These are phyloP conservation scores for Graphilbum sp. DNA, from an alignment of 2,329 filamentous ascomycete genomes.

Conservation along the genomic window DNA sequence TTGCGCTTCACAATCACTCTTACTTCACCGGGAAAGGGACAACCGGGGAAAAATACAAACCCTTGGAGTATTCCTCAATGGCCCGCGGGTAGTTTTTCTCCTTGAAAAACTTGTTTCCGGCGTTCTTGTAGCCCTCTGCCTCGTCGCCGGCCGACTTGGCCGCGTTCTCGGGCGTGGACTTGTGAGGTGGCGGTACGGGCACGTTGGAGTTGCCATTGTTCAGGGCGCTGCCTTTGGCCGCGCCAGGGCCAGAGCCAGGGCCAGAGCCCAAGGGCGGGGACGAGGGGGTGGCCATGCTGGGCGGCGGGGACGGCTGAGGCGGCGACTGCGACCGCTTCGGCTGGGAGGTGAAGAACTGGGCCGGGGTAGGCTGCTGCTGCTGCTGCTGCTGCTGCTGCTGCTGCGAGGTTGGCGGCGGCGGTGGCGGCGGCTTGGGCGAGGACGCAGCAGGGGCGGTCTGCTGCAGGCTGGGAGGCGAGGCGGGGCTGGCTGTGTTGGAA, in stretches of 20 bases:
- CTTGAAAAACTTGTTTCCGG: slow-evolving; percentile 95
- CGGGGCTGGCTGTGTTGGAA: slow-evolving; percentile 21
- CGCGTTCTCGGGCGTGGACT: slow-evolving; percentile 44
- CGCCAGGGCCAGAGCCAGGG: slow-evolving; percentile 19
- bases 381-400: slow-evolving; percentile 5
- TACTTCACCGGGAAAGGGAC: no score
- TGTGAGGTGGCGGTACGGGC: slow-evolving; percentile 58
- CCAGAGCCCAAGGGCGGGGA: background rate
- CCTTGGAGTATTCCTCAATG: slow-evolving; percentile 88
- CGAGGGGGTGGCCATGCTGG: slow-evolving; percentile 10
- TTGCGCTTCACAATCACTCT: no score
- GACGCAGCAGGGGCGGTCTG: background rate
- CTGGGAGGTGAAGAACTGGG: background rate
- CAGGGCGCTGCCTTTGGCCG: slow-evolving; percentile 28
- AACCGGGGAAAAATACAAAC: slow-evolving; percentile 28
- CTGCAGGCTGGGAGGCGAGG: slow-evolving; percentile 33
- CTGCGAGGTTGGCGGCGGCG: slow-evolving; percentile 19
- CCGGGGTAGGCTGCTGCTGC: slow-evolving; percentile 1
- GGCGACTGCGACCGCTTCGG: slow-evolving; percentile 17
- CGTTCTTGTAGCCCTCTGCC: slow-evolving; percentile 79
- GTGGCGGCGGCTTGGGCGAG: no score
- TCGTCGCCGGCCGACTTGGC: slow-evolving; percentile 45
- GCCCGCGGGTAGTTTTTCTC: slow-evolving; percentile 77
- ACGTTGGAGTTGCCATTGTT: slow-evolving; percentile 10
- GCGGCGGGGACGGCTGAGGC: slow-evolving; percentile 12